Evolutionary conservation across 2,329 filamentous ascomycete species (phyloP), one percentile per base, ranked within the genome.

Genomic region (Penicillium sp.): DNA sequence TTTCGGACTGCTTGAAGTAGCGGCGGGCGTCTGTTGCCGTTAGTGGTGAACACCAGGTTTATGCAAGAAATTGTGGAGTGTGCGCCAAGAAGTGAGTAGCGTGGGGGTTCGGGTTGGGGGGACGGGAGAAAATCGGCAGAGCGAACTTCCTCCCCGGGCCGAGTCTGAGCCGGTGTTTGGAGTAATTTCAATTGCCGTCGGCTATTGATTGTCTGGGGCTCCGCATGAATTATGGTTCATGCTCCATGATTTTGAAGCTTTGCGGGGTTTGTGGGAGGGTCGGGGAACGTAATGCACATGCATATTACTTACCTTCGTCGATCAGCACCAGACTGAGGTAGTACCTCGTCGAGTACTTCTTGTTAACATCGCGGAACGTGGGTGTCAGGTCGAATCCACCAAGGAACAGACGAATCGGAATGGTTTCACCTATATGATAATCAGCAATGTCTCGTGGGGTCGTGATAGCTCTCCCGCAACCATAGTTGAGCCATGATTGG

Each of bases 1-100:
- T 99, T 78, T 99, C 94, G 49, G 92, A 97, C 76, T 99, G 94
- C 77, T 99, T 99, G 79, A 99, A 99, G 79, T 99, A 99, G 67
- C 94, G 86, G 67, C 94, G 87, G 47, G 94, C 94, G 75, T 99
- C 94, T 92, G 43, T 49, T 45, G 11, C 18, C 16, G 21, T 50
- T 55, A 52, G 50, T 56, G 57, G 60, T 27, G 49, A 29, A 21
- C 47, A 34, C 21, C 22, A n/a, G 21, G 29, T 21, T 54, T 55
- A 57, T 60, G 47, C 40, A 39, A 40, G 38, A 21, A 16, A 43
- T 31, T 31, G 49, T 57, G 60, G 60, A 49, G 36, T 54, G n/a
- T 27, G 24, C 5, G 24, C 59, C 63, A 52, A 47, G 57, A 52
- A 22, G 5, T 51, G 62, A 51, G 59, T 71, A 71, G 69, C 59